Evolutionary conservation across 768 basidiomycete genomes (phyloP), one percentile per base, ranked within the genome.

Genomic region (Termitomyces eurrhizus): DNA sequence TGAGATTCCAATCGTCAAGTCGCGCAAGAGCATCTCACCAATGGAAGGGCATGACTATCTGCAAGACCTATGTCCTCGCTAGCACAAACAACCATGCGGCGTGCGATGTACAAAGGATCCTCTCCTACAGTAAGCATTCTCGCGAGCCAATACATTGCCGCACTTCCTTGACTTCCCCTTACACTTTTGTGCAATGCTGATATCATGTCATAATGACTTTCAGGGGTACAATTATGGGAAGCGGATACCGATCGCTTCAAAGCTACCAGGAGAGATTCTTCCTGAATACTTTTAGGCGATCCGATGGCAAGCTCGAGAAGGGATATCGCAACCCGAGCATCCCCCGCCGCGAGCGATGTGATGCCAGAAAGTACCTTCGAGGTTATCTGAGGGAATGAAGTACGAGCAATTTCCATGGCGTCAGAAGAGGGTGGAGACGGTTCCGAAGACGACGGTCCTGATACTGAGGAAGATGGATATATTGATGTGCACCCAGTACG

Each of bases 141-240:
- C 11, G 92, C 91, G 24, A 95, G 78, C 91, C 92, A 95, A 70
- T 94, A 95, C 77, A 93, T 74, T 7, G 92, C 92, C 0, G 91
- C 93, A 66, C 80, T 80, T 7, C 84, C 85, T 63, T 93, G 84
- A 58, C 85, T 84, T 8, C 91, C 93, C 37, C 93, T 81, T 37
- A 94, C 81, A 60, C 84, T 85, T 72, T 95, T 95, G 74, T 95
- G 92, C 65, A 94, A 75, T 3, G 89, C 92, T 36, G 86, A 89
- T 65, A 92, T 92, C 84, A 90, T 86, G 70, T 93, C 90, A 67
- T 92, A 93, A 60, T 78, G 83, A 60, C 80, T 79, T 63, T 93
- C 93, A 3, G 91, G 90, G 9, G 82, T 81, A 37, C 92, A 82
- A 70, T 93, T 90, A 67, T 90, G 92, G 7, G 87, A 80, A 35